phyloP scores from a whole-genome alignment of 768 basidiomycete genomes.

The Amanita exitialis region DNA sequence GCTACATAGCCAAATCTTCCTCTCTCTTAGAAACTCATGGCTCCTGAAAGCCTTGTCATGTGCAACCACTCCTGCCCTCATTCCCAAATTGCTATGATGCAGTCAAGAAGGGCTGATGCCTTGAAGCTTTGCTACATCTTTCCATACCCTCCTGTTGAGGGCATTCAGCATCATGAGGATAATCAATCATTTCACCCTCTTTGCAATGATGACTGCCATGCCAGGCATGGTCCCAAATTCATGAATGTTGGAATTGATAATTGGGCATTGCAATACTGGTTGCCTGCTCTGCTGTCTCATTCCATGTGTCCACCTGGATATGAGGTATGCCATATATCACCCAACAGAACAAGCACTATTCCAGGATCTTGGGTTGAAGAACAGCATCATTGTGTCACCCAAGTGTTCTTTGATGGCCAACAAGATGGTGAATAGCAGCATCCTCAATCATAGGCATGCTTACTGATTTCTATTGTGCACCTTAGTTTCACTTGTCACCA shows the following conservation, averaged over 20 bases:
- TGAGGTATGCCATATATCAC: neutral
- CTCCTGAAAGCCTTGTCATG: neutral
- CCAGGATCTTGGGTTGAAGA: no score
- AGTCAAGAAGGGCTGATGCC: neutral
- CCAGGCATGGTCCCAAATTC: neutral
- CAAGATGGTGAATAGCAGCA: no score
- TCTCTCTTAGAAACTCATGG: neutral
- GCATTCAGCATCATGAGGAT: neutral
- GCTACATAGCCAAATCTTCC: neutral
- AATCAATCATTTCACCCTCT: neutral
- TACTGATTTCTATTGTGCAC: no score
- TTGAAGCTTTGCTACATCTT: neutral
- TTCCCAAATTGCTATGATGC: neutral
- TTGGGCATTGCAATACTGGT: neutral
- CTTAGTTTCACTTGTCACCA: no score
- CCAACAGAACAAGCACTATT: no score
- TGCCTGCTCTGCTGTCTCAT: neutral
- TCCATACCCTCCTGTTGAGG: neutral
- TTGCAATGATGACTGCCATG: neutral
- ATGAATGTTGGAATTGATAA: neutral
- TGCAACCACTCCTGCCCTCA: neutral
- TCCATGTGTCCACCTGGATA: neutral
- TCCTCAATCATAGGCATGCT: no score
- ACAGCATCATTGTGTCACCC: no score
- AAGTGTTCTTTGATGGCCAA: no score